Base-by-base conservation (phyloP, 305 asterid species). In the Fraxinus albicans region DNA sequence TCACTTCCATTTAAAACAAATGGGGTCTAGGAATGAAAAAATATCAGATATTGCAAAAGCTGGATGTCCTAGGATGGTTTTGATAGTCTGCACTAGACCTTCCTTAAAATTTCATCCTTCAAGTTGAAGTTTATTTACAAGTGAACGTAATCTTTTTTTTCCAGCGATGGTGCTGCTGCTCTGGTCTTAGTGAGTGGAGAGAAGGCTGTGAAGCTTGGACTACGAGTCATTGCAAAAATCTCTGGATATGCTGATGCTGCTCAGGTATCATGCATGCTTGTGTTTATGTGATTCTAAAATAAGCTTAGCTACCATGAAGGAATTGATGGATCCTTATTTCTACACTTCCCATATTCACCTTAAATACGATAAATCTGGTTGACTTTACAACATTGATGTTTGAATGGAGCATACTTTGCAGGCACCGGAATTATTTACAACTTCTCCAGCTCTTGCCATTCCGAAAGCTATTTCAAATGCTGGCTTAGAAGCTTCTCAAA, bases 101-200 rank as follows among this genome's bases (percentile, higher is more conserved):
- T 83, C 72, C 21, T 84, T 53, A 29, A 53, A 47, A 53, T 25
- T 10, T 40, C 79, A 69, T 79, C 34, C 47, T 3, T 60, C 31
- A 78, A 81, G 82, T 50, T 67, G 27, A 29, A 6, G 33, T 27
- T 76, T 75, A 42, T 44, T 88, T 78, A 86, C 74, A 38, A 81
- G 50, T 70, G 65, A 82, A 76, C 75, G 79, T 69, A 65, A 82
- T 84, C 77, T 42, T 77, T 29, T 31, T 33, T 79, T 77, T 82
- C 76, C 97, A 96, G 99, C 38, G 99, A 96, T 84, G 99, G 99
- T 79, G 98, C 98, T 80, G 99, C 98, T 8, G 99, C 99, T 82
- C 88, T 96, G 81, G 96, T 96, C 82, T 90, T 96, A 85, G 99
- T 94, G 47, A 96, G 98, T 81, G 99, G 99, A 82, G 92, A 92